phyloP scores from a whole-genome alignment of 768 basidiomycete species.

The Auriscalpium orientale region DNA sequence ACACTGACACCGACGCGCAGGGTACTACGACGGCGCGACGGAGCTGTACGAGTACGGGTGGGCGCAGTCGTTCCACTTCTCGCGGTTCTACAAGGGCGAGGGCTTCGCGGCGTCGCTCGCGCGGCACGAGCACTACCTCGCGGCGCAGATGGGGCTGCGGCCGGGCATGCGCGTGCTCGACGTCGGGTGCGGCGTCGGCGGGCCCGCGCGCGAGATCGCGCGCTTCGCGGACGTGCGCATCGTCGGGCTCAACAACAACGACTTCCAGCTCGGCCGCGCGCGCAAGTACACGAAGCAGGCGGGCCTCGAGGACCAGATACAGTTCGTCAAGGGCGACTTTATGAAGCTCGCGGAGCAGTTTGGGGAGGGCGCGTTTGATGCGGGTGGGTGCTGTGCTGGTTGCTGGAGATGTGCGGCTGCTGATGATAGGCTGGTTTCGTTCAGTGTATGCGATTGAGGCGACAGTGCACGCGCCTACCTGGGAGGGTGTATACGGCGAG shows the following conservation, averaged over 20 bases:
- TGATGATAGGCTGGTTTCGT: conserved; percentile 3
- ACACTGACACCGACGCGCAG: conserved; percentile 28
- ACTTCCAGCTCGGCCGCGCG: conserved; percentile 88
- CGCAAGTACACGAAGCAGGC: conserved; percentile 70
- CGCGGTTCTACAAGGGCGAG: conserved; percentile 92
- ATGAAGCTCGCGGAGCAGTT: conserved; percentile 92
- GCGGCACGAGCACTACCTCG: conserved; percentile 96
- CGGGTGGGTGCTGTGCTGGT: conserved; percentile 45
- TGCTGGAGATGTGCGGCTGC: not conserved
- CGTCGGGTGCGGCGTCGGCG: conserved; percentile 97
- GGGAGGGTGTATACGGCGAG: conserved; percentile 92
- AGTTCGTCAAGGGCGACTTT: conserved; percentile 90
- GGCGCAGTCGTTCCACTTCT: conserved; percentile 92
- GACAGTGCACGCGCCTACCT: conserved; percentile 91
- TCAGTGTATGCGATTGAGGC: conserved; percentile 98
- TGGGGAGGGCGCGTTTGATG: conserved; percentile 90
- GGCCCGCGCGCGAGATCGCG: conserved; percentile 93
- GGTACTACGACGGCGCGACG: conserved; percentile 96
- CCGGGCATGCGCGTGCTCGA: conserved; percentile 96
- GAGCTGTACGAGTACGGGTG: conserved; percentile 94
- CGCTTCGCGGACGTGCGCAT: conserved; percentile 81
- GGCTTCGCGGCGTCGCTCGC: conserved; percentile 69
- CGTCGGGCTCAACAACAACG: conserved; percentile 92
- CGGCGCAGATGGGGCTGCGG: conserved; percentile 73
- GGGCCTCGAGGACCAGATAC: conserved; percentile 68